phyloP scores from a whole-genome alignment of 768 basidiomycete species.

The Suillus luteus region DNA sequence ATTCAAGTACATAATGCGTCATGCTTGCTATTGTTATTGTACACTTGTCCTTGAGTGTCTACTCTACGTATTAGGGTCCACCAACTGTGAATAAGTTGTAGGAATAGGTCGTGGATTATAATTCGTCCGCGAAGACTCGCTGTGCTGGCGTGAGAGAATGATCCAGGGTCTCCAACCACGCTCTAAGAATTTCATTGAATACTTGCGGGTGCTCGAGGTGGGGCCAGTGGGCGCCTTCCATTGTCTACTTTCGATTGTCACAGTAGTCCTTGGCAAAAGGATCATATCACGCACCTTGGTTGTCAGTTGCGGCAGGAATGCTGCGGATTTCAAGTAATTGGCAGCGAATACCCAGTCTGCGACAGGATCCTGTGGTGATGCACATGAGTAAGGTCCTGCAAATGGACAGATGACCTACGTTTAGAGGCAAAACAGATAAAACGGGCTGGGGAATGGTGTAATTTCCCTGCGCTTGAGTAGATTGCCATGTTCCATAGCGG shows the following conservation, averaged over 20 bases:
- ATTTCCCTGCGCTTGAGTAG: conserved; percentile 43
- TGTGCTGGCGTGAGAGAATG: neutral
- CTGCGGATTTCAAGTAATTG: conserved; percentile 26
- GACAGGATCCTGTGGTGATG: conserved; percentile 40
- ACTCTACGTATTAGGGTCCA: neutral
- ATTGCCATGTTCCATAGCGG: conserved; percentile 38
- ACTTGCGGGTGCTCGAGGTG: conserved; percentile 59
- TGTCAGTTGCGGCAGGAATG: conserved; percentile 38
- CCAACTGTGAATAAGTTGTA: neutral
- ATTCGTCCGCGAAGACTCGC: neutral
- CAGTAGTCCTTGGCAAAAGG: conserved; percentile 40
- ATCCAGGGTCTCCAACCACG: conserved; percentile 46
- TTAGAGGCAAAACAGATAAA: conserved; percentile 42
- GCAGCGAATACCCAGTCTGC: conserved; percentile 43
- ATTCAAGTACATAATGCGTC: conserved; percentile 5
- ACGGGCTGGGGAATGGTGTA: conserved; percentile 44
- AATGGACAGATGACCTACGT: conserved; percentile 27
- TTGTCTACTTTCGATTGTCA: conserved; percentile 36
- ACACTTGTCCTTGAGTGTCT: neutral
- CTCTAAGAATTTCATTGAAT: conserved; percentile 52
- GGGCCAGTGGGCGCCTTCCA: conserved; percentile 65
- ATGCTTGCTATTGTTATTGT: conserved; percentile 1
- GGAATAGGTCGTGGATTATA: neutral
- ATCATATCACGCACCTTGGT: conserved; percentile 31
- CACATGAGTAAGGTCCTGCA: neutral